These are phyloP conservation scores for Suillus clintonianus DNA, from an alignment of 768 basidiomycete species.

Conservation along the genomic window DNA sequence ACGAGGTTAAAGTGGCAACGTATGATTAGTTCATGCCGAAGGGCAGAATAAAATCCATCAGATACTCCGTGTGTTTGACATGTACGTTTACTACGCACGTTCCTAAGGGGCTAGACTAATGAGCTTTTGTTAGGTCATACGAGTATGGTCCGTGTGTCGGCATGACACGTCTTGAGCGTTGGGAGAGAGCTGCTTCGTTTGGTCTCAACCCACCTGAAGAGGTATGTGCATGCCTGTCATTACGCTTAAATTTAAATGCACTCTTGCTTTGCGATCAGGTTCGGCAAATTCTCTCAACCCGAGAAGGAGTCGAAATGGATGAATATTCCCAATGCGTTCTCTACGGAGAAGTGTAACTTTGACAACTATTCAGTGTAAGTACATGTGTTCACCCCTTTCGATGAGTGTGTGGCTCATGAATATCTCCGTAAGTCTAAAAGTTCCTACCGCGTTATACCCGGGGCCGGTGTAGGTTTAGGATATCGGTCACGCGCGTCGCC, in stretches of 20 bases:
- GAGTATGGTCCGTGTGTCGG: conserved; percentile 83
- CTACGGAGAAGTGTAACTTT: conserved; percentile 37
- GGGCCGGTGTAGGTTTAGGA: too few species aligned
- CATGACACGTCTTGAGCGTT: conserved; percentile 80
- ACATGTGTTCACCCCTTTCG: neutral
- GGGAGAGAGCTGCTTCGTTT: conserved; percentile 79
- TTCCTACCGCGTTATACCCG: neutral
- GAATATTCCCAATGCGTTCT: conserved; percentile 68
- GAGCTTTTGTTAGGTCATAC: conserved; percentile 51
- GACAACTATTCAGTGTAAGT: neutral
- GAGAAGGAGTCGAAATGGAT: conserved; percentile 55
- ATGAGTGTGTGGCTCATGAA: neutral
- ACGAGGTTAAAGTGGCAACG: neutral
- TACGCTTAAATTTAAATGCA: neutral
- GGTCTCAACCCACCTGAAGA: conserved; percentile 81
- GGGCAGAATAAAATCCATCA: conserved; percentile 64
- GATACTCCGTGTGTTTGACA: conserved; percentile 79
- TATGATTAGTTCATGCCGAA: conserved; percentile 60
- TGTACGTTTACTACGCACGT: conserved; percentile 42
- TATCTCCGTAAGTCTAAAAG: neutral
- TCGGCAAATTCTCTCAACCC: conserved; percentile 72
- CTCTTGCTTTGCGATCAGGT: conserved; percentile 47
- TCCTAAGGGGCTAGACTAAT: neutral
- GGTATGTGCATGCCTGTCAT: conserved; percentile 41
- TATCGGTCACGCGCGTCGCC: too few species aligned